Conservation (phyloP, 768 basidiomycete species). For the Auricularia cornea region DNA sequence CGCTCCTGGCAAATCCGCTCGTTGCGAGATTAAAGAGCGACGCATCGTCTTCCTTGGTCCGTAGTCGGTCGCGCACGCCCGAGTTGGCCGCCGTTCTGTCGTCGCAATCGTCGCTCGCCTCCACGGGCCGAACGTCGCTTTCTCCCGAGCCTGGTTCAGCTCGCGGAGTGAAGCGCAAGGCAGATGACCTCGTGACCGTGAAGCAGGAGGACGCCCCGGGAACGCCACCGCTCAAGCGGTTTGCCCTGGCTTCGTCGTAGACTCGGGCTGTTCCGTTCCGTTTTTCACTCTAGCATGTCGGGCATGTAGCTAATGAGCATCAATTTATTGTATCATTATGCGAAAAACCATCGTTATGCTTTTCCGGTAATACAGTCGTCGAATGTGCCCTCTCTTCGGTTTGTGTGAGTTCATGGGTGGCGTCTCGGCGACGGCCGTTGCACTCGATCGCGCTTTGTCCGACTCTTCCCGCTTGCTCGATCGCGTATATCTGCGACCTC, state of each 20-base stretch:
- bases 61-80: constrained; percentile 73
- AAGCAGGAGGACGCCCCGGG: constrained; percentile 5
- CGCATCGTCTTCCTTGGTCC: constrained; percentile 22
- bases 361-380: neutral
- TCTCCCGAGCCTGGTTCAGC: constrained; percentile 42
- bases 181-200: constrained; percentile 35
- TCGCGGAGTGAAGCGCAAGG: constrained; percentile 69
- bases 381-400: neutral
- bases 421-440: neutral
- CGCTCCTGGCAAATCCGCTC: constrained; percentile 54
- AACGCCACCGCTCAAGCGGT: constrained; percentile 17
- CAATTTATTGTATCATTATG: constrained; percentile 17
- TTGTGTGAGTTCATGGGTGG: neutral
- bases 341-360: constrained; percentile 19
- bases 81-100: constrained; percentile 30
- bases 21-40: constrained; percentile 63
- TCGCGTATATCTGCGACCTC: too few relatives aligned
- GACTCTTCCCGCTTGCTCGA: neutral
- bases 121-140: constrained; percentile 36
- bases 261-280: constrained; percentile 7
- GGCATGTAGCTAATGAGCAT: too few relatives aligned
- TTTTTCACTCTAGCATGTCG: constrained; percentile 4
- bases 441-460: neutral
- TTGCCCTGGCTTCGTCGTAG: constrained; percentile 15
- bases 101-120: constrained; percentile 14